Evolutionary conservation across 2,329 filamentous ascomycete species (phyloP).

Genomic region (Trichoderma koningiopsis): DNA sequence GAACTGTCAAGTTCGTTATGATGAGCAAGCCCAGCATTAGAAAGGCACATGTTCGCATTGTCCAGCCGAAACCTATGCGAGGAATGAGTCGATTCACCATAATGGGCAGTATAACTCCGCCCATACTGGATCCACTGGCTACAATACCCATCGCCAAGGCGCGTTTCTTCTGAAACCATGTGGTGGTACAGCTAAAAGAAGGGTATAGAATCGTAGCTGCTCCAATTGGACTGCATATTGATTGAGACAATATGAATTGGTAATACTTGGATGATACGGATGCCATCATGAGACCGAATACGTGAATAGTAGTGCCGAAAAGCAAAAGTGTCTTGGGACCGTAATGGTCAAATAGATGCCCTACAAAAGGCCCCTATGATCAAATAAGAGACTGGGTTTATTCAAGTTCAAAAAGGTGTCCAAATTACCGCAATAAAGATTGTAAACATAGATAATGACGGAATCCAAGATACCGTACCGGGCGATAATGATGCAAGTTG

Average conservation of each 20-base stretch:
- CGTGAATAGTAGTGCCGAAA: not conserved
- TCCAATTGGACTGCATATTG: not conserved
- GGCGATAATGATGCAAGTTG: not conserved
- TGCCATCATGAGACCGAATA: not conserved
- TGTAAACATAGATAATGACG: not conserved
- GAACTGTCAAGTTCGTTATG: not conserved
- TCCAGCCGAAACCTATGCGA: not conserved
- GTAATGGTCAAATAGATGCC: not conserved
- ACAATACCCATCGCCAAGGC: slow-evolving; percentile 1
- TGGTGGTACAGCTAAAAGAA: slow-evolving; percentile 5
- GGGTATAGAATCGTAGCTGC: slow-evolving; percentile 4
- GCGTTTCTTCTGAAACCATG: not conserved
- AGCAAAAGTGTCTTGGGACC: not conserved
- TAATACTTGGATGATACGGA: not conserved
- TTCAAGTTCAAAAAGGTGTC: not conserved
- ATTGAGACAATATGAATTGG: not conserved
- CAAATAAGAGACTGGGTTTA: not conserved
- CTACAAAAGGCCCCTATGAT: not conserved
- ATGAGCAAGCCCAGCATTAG: not conserved
- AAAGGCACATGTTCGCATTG: not conserved
- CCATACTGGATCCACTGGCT: not conserved
- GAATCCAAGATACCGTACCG: not conserved
- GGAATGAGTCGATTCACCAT: not conserved
- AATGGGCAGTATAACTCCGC: not conserved
- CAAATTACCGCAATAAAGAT: not conserved